Percentiles rank a stretch among this genome's conserved stretches.
Evolutionary conservation across 169 alveolate genomes (phyloP).

Genomic region (Cyclospora cayetanensis): DNA sequence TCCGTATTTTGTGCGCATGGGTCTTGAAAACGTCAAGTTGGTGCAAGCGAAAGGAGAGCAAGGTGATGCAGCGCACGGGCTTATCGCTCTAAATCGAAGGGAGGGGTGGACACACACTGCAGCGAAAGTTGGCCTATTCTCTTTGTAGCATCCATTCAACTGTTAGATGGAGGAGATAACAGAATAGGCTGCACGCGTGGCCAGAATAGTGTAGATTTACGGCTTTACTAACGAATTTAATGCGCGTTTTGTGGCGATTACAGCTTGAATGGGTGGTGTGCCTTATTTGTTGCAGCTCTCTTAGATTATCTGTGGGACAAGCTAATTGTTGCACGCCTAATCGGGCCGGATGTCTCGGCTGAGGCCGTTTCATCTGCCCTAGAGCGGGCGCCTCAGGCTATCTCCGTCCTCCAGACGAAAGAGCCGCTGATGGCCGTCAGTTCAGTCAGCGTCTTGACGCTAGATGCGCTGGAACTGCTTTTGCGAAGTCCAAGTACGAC

Average conservation of each 20-base stretch:
- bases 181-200: no score
- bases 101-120: no score
- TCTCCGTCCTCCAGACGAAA: neutral
- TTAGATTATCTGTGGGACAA: constrained; percentile 48
- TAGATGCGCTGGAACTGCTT: neutral
- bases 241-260: no score
- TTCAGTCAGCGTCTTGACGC: constrained; percentile 23
- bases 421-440: constrained; percentile 33
- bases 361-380: neutral
- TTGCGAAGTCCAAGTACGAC: constrained; percentile 49
- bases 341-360: constrained; percentile 1
- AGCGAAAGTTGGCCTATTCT: no score
- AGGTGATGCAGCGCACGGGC: neutral
- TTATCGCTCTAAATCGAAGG: no score
- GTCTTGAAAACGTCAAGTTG: constrained; percentile 8
- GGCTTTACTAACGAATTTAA: no score
- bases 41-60: constrained; percentile 27
- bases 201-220: no score
- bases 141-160: no score
- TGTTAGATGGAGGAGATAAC: no score
- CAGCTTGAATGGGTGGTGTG: no score
- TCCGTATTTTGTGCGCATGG: constrained; percentile 51
- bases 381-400: neutral
- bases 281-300: constrained; percentile 17
- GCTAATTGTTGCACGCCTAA: neutral